Conservation (phyloP, 2,329 filamentous ascomycete species). For the Elsinoe australis region DNA sequence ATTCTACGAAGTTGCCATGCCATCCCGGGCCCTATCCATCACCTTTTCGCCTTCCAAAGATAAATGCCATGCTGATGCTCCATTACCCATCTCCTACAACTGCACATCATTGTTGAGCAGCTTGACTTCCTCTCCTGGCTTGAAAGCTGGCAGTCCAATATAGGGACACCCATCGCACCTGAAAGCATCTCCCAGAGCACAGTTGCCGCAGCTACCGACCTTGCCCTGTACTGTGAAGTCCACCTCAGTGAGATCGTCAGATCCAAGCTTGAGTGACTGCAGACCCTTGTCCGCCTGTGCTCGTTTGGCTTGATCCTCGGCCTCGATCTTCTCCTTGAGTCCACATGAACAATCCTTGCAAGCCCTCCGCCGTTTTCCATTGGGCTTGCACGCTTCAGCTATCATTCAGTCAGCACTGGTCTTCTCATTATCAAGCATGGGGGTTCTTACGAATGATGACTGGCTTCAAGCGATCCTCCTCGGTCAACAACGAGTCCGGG, state of each 20-base stretch:
- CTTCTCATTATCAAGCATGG: background rate
- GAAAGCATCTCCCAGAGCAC: conserved; percentile 79
- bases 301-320: conserved; percentile 69
- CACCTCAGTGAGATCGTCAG: conserved; percentile 76
- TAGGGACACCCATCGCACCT: conserved; percentile 65
- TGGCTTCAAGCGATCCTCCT: conserved; percentile 71
- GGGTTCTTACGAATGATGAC: conserved; percentile 61
- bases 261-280: conserved; percentile 61
- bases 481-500: conserved; percentile 77
- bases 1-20: background rate
- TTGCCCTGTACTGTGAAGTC: conserved; percentile 98
- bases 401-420: conserved; percentile 26
- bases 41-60: background rate
- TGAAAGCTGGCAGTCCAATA: conserved; percentile 89
- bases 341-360: conserved; percentile 99
- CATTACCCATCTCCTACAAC: conserved; percentile 44
- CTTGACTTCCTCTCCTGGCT: conserved; percentile 88
- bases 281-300: conserved; percentile 56
- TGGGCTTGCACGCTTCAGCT: conserved; percentile 82
- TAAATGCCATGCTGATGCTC: background rate
- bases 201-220: conserved; percentile 89
- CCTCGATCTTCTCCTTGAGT: conserved; percentile 73
- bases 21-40: background rate
- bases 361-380: conserved; percentile 81
- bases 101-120: conserved; percentile 81